These are phyloP conservation scores for Mediolabrus comicus DNA, from an alignment of 108 stramenopile genomes.

Conservation along the genomic window DNA sequence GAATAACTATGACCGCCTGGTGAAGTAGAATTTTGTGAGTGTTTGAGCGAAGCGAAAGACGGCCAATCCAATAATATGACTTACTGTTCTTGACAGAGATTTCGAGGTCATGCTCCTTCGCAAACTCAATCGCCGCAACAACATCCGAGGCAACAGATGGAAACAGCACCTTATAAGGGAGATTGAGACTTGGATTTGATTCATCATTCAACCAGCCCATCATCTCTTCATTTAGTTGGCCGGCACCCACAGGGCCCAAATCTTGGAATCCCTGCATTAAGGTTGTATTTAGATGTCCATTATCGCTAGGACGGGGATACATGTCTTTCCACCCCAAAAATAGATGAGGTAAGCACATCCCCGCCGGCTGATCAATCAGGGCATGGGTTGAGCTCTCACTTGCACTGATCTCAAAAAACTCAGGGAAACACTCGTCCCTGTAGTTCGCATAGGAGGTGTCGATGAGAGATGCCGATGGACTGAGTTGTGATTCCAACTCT, in stretches of 20 bases:
- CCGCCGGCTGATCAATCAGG: neutral
- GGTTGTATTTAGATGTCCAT: neutral
- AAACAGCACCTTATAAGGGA: conserved; percentile 6
- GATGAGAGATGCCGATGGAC: conserved; percentile 3
- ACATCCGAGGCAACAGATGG: neutral
- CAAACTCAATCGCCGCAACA: neutral
- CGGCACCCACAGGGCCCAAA: too few relatives aligned
- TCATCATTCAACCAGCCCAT: neutral
- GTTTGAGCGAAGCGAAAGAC: too few relatives aligned
- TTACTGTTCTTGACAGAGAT: neutral
- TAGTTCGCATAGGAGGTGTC: conserved; percentile 7
- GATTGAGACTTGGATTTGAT: neutral
- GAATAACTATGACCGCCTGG: neutral
- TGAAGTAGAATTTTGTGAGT: neutral
- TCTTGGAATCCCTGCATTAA: neutral
- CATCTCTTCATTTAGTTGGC: too few relatives aligned
- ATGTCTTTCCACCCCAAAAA: neutral
- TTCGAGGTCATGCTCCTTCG: neutral
- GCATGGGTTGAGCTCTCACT: neutral
- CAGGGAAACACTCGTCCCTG: conserved; percentile 1
- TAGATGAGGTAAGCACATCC: neutral
- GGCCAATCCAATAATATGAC: too few relatives aligned
- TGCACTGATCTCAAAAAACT: neutral
- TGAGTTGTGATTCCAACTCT: neutral
- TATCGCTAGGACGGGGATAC: neutral